These are phyloP conservation scores for Asterophora parasitica DNA, from an alignment of 768 basidiomycete species.

Conservation along the genomic window DNA sequence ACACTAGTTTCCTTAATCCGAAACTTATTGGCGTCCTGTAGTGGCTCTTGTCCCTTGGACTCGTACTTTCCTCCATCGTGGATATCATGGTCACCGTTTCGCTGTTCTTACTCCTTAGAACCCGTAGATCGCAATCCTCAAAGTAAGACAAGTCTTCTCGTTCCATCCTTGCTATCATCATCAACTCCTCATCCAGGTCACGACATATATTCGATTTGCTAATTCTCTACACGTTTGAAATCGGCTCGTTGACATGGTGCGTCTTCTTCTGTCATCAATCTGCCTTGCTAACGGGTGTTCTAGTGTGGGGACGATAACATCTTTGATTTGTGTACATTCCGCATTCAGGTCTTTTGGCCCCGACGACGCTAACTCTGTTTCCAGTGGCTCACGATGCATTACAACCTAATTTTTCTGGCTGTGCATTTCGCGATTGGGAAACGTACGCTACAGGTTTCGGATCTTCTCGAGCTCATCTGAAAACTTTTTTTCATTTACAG, in stretches of 20 bases:
- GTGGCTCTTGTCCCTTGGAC: slow-evolving; percentile 44
- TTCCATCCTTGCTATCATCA: too few species aligned
- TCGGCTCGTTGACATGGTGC: slow-evolving; percentile 36
- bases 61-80: slow-evolving; percentile 36
- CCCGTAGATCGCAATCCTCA: too few species aligned
- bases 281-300: background rate
- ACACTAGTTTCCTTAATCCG: too few species aligned
- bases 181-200: slow-evolving; percentile 24
- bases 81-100: slow-evolving; percentile 32
- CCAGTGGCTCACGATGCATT: slow-evolving; percentile 42
- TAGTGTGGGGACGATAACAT: slow-evolving; percentile 40
- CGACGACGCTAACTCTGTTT: background rate
- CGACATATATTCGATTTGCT: slow-evolving; percentile 34
- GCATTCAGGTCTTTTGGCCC: background rate
- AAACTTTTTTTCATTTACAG: slow-evolving; percentile 21
- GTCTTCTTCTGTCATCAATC: background rate
- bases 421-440: slow-evolving; percentile 37
- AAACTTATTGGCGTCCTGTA: too few species aligned
- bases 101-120: slow-evolving; percentile 22
- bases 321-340: slow-evolving; percentile 43
- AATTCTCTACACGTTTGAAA: slow-evolving; percentile 39
- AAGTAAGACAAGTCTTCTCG: too few species aligned
- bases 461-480: too few species aligned
- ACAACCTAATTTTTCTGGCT: slow-evolving; percentile 35
- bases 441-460: slow-evolving; percentile 20